Evolutionary conservation across 345 rosid species (phyloP), one percentile per base, ranked within the genome.

Genomic region (Sisymbrium altissimum): DNA sequence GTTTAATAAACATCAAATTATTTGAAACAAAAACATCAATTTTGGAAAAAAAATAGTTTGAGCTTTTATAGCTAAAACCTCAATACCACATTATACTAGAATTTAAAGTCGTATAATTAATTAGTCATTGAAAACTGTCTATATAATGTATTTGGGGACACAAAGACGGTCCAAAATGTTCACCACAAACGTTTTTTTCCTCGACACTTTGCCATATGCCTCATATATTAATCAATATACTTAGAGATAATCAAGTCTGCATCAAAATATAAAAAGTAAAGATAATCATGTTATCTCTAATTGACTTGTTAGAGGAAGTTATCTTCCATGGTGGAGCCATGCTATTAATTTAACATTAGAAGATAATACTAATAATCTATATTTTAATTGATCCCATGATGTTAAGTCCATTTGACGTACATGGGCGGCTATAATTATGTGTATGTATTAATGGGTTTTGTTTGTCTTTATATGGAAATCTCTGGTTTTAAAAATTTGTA

Each of bases 141-240:
- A 9, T 19, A 63, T 17, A 13, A 8, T 15, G 27, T 64, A 19
- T 11, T 33, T 23, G n/a, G 57, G 58, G 62, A 6, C 36, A 39
- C 52, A 48, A 38, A 74, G 45, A 59, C 39, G 40, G 78, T 75
- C 73, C 38, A 68, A 50, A 68, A n/a, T 75, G 74, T 32, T 4
- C 56, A 32, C 13, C 69, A 15, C 64, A 60, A 21, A 68, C 68
- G 63, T 40, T 33, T 59, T 52, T 19, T 38, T 33, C n/a, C 62
- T 67, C 35, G 61, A 67, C 61, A 58, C 29, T n/a, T 30, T 58
- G 39, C 8, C 45, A 40, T 3, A 21, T 2, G 44, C 8, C 23
- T 13, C 12, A 38, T 43, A 17, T 13, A 5, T 48, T 54, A 39
- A 74, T n/a, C n/a, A n/a, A n/a, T 35, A 13, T 45, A 13, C n/a